These are phyloP conservation scores for Dalbergia oliveri DNA, from an alignment of 306 rosid genomes.

Conservation along the genomic window DNA sequence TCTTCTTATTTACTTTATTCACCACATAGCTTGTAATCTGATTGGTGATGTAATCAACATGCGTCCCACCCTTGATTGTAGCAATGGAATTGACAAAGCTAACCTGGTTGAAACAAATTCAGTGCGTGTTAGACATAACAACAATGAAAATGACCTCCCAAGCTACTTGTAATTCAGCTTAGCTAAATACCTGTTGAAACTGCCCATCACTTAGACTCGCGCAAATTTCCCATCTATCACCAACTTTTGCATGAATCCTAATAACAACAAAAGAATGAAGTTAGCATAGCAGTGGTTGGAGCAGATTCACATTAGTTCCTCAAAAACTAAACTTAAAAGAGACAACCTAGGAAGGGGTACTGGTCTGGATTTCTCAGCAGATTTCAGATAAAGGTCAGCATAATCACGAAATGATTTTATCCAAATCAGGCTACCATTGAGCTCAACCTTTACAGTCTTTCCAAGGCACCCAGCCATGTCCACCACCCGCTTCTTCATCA, in stretches of 20 bases:
- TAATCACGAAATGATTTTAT: slow-evolving; percentile 80
- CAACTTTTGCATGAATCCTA: slow-evolving; percentile 75
- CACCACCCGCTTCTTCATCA: slow-evolving; percentile 91
- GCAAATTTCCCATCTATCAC: slow-evolving; percentile 94
- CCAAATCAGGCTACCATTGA: slow-evolving; percentile 66
- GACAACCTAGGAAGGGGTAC: slow-evolving; percentile 71
- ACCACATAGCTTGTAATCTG: slow-evolving; percentile 83
- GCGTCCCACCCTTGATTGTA: slow-evolving; percentile 97
- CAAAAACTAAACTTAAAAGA: not conserved
- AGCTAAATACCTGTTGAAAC: slow-evolving; percentile 80
- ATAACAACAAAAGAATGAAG: not conserved
- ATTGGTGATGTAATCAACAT: slow-evolving; percentile 82
- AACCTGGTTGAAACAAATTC: slow-evolving; percentile 63
- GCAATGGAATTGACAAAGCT: slow-evolving; percentile 89
- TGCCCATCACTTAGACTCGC: slow-evolving; percentile 93
- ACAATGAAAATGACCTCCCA: not conserved
- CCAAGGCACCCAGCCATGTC: slow-evolving; percentile 98
- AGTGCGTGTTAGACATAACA: not conserved
- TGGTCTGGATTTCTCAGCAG: slow-evolving; percentile 63
- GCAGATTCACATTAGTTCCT: not conserved
- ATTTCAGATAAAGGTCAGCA: slow-evolving; percentile 80
- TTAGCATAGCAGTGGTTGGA: slow-evolving; percentile 21
- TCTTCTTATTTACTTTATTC: slow-evolving; percentile 87
- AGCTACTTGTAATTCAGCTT: slow-evolving; percentile 1
- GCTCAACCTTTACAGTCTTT: slow-evolving; percentile 87